These are phyloP conservation scores for Aspergillus funiculosus DNA, from an alignment of 495 filamentous ascomycete species.

Conservation along the genomic window DNA sequence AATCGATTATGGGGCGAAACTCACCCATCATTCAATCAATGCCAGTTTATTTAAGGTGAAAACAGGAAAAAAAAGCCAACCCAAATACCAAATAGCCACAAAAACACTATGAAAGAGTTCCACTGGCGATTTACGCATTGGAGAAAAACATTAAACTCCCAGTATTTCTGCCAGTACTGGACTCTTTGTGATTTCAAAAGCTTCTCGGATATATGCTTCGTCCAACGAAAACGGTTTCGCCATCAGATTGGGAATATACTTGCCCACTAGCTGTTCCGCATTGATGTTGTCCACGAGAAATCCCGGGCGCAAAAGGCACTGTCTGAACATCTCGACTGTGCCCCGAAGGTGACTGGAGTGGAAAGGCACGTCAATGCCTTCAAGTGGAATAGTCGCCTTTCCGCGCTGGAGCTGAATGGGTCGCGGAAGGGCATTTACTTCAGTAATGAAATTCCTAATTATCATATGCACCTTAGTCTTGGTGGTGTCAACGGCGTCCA, in stretches of 20 bases:
- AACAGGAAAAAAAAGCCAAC: background rate
- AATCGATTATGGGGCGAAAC: no score
- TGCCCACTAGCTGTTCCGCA: conserved; percentile 15
- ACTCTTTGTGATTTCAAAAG: conserved; percentile 63
- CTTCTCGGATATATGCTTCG: conserved; percentile 88
- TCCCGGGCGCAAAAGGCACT: conserved; percentile 26
- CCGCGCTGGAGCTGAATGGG: conserved; percentile 25
- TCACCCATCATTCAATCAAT: no score
- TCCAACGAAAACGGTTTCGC: conserved; percentile 55
- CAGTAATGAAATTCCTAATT: background rate
- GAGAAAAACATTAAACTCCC: background rate
- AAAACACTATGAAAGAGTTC: no score
- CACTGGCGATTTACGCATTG: background rate
- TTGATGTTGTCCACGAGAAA: conserved; percentile 26
- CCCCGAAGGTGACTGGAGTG: conserved; percentile 32
- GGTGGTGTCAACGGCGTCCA: background rate
- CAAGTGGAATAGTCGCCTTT: conserved; percentile 31
- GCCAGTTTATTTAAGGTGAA: no score
- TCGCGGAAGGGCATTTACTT: conserved; percentile 6
- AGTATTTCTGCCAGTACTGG: conserved; percentile 18
- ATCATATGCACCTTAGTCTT: background rate
- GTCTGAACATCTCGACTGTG: conserved; percentile 24
- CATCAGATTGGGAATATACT: conserved; percentile 35
- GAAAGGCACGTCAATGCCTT: conserved; percentile 42
- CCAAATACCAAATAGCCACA: background rate